Evolutionary conservation across 2,329 filamentous ascomycete species (phyloP).

Genomic region (Ceratocystis variospora): DNA sequence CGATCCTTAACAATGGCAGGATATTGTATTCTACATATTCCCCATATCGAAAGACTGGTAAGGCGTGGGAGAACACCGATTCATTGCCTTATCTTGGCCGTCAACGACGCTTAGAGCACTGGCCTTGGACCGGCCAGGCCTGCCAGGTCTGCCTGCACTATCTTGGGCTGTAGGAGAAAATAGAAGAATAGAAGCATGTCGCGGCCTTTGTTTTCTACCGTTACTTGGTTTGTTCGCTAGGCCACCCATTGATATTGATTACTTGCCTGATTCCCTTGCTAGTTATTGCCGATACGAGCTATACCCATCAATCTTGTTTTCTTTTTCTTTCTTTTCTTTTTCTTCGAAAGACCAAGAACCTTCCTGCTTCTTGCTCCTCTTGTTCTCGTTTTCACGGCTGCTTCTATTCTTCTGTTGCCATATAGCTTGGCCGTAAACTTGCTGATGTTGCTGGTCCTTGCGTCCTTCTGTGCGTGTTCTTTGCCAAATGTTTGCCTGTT

Average conservation of each 20-base stretch:
- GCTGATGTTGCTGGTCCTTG: neutral
- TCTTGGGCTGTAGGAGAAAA: neutral
- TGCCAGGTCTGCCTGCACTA: neutral
- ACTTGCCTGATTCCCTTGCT: neutral
- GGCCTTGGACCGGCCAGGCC: neutral
- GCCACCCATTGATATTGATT: neutral
- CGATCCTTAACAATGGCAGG: too few species aligned
- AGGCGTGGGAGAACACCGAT: too few species aligned
- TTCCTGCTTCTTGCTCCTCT: neutral
- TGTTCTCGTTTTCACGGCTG: too few species aligned
- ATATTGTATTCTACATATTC: too few species aligned
- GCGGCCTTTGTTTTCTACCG: neutral
- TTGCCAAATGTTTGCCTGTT: neutral
- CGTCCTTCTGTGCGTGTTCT: conserved; percentile 5
- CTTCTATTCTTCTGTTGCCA: neutral
- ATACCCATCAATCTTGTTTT: neutral
- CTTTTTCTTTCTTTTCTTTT: neutral
- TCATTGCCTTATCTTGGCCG: neutral
- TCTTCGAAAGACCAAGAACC: neutral
- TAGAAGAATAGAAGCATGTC: neutral
- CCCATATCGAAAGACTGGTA: too few species aligned
- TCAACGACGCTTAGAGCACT: neutral
- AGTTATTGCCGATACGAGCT: neutral
- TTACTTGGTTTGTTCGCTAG: too few species aligned
- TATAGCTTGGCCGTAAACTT: neutral